Percentiles rank a stretch among this genome's conserved stretches.
These are phyloP conservation scores for Tetraselmis striata DNA, from an alignment of 139 green algal genomes.

Conservation along the genomic window DNA sequence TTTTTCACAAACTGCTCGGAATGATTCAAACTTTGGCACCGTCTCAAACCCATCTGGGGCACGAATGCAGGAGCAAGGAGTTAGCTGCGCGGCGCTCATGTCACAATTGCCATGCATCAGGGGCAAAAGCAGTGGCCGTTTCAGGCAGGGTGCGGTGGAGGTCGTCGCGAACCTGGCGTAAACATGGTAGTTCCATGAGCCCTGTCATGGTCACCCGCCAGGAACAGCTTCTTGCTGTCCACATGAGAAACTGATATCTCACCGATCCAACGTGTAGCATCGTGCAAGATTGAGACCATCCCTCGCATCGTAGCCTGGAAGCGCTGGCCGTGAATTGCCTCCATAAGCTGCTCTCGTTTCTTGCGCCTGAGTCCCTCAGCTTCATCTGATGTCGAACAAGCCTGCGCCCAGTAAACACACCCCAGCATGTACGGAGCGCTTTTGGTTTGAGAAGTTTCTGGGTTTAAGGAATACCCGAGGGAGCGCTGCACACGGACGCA, in stretches of 20 bases:
- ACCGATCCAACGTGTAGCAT: neutral
- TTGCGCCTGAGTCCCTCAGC: neutral
- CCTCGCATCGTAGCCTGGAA: neutral
- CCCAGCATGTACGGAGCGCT: too few species aligned
- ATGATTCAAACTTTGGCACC: neutral
- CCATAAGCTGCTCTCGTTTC: neutral
- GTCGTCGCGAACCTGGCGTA: too few species aligned
- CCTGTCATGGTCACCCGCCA: neutral
- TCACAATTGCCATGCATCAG: too few species aligned
- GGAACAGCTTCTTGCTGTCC: neutral
- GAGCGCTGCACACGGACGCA: too few species aligned
- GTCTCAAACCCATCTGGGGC: neutral
- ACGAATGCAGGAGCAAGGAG: too few species aligned
- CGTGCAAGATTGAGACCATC: neutral
- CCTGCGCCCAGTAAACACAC: too few species aligned
- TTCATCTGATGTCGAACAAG: neutral
- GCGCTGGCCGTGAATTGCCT: neutral
- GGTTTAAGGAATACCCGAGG: too few species aligned
- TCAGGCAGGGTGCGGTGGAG: too few species aligned
- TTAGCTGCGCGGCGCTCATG: too few species aligned
- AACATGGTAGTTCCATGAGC: neutral
- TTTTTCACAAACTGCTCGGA: neutral
- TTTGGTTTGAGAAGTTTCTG: too few species aligned
- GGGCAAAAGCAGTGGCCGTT: too few species aligned
- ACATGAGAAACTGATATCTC: neutral